These are phyloP conservation scores for Pisolithus sp. DNA, from an alignment of 768 basidiomycete genomes.

Conservation along the genomic window DNA sequence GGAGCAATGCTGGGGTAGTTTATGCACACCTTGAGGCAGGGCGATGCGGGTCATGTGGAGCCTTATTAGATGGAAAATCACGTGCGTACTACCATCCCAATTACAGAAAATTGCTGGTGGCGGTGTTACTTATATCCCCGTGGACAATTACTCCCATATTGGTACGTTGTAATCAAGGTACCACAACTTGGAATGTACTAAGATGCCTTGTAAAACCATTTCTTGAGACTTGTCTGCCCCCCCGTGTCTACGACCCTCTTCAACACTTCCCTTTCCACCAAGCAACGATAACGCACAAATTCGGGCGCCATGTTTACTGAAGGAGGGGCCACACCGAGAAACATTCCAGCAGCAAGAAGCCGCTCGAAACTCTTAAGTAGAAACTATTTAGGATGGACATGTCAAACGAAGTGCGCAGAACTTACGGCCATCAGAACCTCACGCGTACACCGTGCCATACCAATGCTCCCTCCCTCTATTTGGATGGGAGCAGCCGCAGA, in stretches of 20 bases:
- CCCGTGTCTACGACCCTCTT: constrained; percentile 58
- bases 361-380: constrained; percentile 66
- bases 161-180: no score
- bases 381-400: not conserved
- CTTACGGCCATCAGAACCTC: constrained; percentile 62
- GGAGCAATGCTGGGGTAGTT: not conserved
- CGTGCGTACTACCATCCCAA: not conserved
- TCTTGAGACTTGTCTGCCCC: constrained; percentile 66
- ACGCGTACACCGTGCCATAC: constrained; percentile 63
- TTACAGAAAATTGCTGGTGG: no score
- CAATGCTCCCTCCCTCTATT: constrained; percentile 66
- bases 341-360: constrained; percentile 50
- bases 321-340: constrained; percentile 44
- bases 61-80: not conserved
- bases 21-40: no score
- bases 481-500: constrained; percentile 72
- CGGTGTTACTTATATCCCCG: no score
- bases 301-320: constrained; percentile 51
- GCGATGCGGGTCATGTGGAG: no score
- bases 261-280: constrained; percentile 57
- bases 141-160: no score
- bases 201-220: constrained; percentile 63
- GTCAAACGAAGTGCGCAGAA: constrained; percentile 8
- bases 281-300: constrained; percentile 71
- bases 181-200: not conserved